Evolutionary conservation across 306 rosid species (phyloP), one percentile per base, ranked within the genome.

Genomic region (Ziziphus jujuba): DNA sequence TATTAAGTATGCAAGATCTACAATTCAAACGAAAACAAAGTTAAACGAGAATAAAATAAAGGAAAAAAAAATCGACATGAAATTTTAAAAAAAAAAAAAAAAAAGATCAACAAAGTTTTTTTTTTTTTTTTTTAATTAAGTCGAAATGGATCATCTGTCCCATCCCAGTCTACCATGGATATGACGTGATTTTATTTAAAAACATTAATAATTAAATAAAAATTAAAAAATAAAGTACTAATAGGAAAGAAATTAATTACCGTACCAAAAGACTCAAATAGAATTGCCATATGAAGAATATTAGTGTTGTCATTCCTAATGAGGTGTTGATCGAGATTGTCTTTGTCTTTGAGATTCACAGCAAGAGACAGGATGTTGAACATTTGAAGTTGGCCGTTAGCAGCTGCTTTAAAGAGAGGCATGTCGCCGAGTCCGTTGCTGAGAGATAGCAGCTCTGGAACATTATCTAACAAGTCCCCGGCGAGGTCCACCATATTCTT

Each of bases 1-100:
- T 61, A 71, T 71, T 14, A 9, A 2, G 43, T 23, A 45, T 11
- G 75, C 75, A 71, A 71, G 69, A 45, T 54, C 75, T 71, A 69
- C 25, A 31, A 1, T 6, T 28, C 33, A 28, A 28, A 28, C 33
- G 4, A 28, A 28, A n/a, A n/a, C n/a, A n/a, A n/a, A n/a, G n/a
- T n/a, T n/a, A n/a, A n/a, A n/a, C n/a, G n/a, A n/a, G n/a, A n/a
- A n/a, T n/a, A n/a, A 16, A 25, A 31, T 17, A 4, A 59, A 59
- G 16, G 15, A 9, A 44, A 2, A 5, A 1, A 5, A 36, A 36
- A 36, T 28, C 33, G 4, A 36, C 43, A 36, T 36, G 43, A n/a
- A n/a, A n/a, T n/a, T n/a, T n/a, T n/a, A n/a, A n/a, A n/a, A n/a
- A n/a, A n/a, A n/a, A n/a, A n/a, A n/a, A n/a, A n/a, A n/a, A n/a